Evolutionary conservation across 1,139 yeast genomes (phyloP), one percentile per base, ranked within the genome.

Genomic region (Sugiyamaella neomexicana): DNA sequence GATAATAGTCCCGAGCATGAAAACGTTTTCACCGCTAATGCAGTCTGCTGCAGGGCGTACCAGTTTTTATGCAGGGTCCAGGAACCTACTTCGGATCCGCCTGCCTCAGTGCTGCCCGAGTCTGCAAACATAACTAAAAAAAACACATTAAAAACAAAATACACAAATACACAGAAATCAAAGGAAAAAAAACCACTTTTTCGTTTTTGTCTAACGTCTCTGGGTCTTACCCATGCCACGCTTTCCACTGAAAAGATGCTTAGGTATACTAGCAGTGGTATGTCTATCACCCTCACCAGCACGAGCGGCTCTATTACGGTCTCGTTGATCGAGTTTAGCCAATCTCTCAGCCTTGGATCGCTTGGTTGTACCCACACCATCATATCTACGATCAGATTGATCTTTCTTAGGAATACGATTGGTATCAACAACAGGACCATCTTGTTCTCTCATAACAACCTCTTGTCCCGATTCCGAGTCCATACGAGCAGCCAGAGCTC

Each of bases 231-330:
- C 96, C 70, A 82, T 83, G 78, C 96, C 93, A 77, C 97, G 85
- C 81, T 95, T 93, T 76, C 99, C 99, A 68, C 91, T 77, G 78
- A 86, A 88, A 80, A 93, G 80, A 76, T 93, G 99, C 78, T 90
- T 91, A 60, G 97, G 97, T 76, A 89, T 74, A 61, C 88, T 77
- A 55, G 89, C 93, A 58, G 91, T 82, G 57, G 84, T 78, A 71
- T 89, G 96, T 75, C 97, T 86, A 75, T 93, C 99, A 68, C 89
- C 88, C 76, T 95, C 99, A 77, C 98, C 97, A 63, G 83, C 88
- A 75, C 96, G 85, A 43, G 98, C 97, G 69, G 79, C 75, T 76
- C 93, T 85, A 75, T 91, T 89, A 77, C 98, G 84, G 69, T 88
- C 95, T 75, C 97, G 84, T 80, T 96, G 90, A 72, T 88, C 93